phyloP scores from a whole-genome alignment of 768 basidiomycete genomes.

The Hortiboletus campestris region DNA sequence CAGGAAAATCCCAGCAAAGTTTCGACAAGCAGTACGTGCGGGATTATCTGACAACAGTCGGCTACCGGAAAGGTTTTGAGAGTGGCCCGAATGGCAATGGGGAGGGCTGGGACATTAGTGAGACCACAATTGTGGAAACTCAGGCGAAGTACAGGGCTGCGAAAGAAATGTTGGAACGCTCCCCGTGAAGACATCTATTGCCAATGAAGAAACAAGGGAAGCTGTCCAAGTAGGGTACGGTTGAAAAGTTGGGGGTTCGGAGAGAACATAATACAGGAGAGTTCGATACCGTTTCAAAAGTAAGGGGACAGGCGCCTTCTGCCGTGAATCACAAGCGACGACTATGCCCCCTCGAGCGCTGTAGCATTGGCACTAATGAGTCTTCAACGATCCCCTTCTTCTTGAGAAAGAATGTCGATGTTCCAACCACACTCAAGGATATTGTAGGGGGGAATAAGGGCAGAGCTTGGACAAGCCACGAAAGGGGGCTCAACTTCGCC shows the following conservation, averaged over 20 bases:
- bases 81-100: slow-evolving; percentile 64
- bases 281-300: too few relatives aligned
- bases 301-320: too few relatives aligned
- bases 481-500: not conserved
- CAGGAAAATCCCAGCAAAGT: slow-evolving; percentile 78
- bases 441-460: not conserved
- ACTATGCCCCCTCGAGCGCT: not conserved
- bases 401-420: not conserved
- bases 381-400: not conserved
- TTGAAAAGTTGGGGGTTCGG: too few relatives aligned
- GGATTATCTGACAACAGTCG: slow-evolving; percentile 77
- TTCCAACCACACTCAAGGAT: not conserved
- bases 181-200: slow-evolving; percentile 10
- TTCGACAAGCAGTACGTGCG: slow-evolving; percentile 97
- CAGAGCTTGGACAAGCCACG: not conserved
- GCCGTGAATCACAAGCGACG: too few relatives aligned
- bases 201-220: not conserved
- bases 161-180: slow-evolving; percentile 51
- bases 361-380: not conserved
- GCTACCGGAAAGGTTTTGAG: slow-evolving; percentile 80
- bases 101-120: slow-evolving; percentile 76
- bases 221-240: too few relatives aligned
- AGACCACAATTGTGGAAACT: slow-evolving; percentile 76
- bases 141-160: slow-evolving; percentile 78
- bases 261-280: too few relatives aligned